Evolutionary conservation across 148 eudicot species (phyloP).

Genomic region (Amaranthus cruentus): DNA sequence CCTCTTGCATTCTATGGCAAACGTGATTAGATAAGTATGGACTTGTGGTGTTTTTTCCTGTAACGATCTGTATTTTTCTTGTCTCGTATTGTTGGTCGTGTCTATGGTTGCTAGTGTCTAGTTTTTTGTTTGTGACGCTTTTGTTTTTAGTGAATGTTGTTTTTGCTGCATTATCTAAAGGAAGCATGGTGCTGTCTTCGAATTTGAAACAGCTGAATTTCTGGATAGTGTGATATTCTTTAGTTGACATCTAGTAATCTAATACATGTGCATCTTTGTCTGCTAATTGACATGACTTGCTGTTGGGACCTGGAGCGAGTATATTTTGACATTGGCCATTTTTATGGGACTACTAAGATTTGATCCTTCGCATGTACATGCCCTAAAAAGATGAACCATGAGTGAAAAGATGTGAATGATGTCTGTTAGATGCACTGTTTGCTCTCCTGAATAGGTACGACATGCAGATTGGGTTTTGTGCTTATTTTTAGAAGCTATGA

Average conservation of each 20-base stretch:
- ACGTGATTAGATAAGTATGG: neutral
- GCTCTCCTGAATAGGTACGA: neutral
- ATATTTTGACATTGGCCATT: neutral
- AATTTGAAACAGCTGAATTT: neutral
- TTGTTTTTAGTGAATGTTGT: neutral
- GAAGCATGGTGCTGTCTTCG: neutral
- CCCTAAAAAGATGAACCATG: neutral
- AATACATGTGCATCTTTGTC: neutral
- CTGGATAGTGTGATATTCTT: neutral
- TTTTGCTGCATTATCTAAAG: neutral
- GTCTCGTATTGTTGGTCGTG: neutral
- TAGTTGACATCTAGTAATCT: neutral
- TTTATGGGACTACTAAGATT: neutral
- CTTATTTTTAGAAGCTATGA: neutral
- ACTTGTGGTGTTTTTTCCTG: neutral
- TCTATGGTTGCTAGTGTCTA: neutral
- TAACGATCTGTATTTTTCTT: slow-evolving; percentile 2
- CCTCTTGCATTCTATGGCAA: neutral
- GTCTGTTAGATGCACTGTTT: neutral
- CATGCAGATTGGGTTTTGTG: neutral
- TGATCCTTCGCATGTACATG: neutral
- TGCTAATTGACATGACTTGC: neutral
- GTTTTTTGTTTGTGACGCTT: neutral
- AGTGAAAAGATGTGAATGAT: neutral
- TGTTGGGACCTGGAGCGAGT: neutral